Evolutionary conservation across 2,329 filamentous ascomycete genomes (phyloP), one percentile per base, ranked within the genome.

Genomic region (Zymoseptoria ardabiliae): DNA sequence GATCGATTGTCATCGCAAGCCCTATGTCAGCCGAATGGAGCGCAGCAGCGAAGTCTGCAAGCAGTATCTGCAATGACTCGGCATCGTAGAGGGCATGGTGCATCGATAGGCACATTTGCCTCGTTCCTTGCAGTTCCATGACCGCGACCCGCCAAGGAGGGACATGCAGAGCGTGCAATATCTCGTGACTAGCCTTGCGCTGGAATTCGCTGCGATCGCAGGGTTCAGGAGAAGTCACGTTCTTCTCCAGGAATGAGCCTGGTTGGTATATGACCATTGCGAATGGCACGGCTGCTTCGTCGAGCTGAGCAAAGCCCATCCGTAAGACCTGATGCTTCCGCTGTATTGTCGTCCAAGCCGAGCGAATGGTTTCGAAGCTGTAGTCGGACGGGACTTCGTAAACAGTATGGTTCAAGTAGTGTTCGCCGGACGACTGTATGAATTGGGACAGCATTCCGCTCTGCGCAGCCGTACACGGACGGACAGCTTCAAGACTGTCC

Each of bases 61-160:
- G 73, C 0, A 97, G 79, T 0, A 78, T 69, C 3, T 82, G 77
- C 10, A 97, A 75, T 8, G 90, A 91, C 49, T 84, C 80, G 0
- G 91, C 92, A 75, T 97, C 92, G 65, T 95, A 97, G 0, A 97
- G 77, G 0, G 89, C 89, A 74, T 97, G 92, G 63, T 95, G 88
- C 2, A 91, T 79, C 9, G 79, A 82, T 20, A 86, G 68, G 51
- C 80, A 74, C 49, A 84, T 70, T 4, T 69, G 65, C 3, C 53
- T 50, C 0, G 58, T 50, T 0, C 62, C 54, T 0, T 68, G 57
- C 0, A 61, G 51, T 2, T 77, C 64, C 0, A 80, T 69, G 1
- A 91, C 53, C 0, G 76, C 74, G 20, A 90, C 72, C 11, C 76
- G 75, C 90, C 90, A 95, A 0, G 84, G 82, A 0, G 85, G 85